Evolutionary conservation across 208 protist species (phyloP).

Genomic region (Acanthamoeba quina): DNA sequence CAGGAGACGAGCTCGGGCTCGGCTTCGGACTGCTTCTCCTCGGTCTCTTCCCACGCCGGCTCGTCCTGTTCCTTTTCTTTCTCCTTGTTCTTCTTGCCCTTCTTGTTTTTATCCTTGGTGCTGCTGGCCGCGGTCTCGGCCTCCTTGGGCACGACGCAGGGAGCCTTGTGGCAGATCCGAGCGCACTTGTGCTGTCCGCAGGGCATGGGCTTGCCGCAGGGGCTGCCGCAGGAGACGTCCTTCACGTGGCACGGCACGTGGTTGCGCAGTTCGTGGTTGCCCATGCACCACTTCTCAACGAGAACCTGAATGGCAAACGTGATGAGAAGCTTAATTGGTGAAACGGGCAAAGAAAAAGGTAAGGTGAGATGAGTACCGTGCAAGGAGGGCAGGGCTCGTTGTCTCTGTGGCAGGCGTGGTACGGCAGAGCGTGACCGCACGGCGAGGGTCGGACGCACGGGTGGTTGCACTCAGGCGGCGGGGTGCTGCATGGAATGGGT

Average conservation of each 20-base stretch:
- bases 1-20: slow-evolving; percentile 73
- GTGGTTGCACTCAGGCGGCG: slow-evolving; percentile 74
- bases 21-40: not conserved
- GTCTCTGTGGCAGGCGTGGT: slow-evolving; percentile 81
- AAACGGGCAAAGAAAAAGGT: not conserved
- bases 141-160: slow-evolving; percentile 75
- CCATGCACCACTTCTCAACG: slow-evolving; percentile 80
- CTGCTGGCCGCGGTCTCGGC: slow-evolving; percentile 10
- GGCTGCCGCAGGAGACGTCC: slow-evolving; percentile 66
- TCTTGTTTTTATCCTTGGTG: slow-evolving; percentile 57
- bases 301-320: slow-evolving; percentile 65
- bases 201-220: slow-evolving; percentile 81
- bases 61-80: slow-evolving; percentile 73
- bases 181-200: slow-evolving; percentile 79
- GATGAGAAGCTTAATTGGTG: not conserved
- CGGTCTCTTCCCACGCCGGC: not conserved
- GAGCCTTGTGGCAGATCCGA: slow-evolving; percentile 57
- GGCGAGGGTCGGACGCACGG: slow-evolving; percentile 73
- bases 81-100: slow-evolving; percentile 17
- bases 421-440: slow-evolving; percentile 81
- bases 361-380: slow-evolving; percentile 9
- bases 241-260: slow-evolving; percentile 79
- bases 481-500: slow-evolving; percentile 82
- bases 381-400: slow-evolving; percentile 49
- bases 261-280: slow-evolving; percentile 81